Conservation (phyloP, 345 rosid genomes). For the Brassica incana region DNA sequence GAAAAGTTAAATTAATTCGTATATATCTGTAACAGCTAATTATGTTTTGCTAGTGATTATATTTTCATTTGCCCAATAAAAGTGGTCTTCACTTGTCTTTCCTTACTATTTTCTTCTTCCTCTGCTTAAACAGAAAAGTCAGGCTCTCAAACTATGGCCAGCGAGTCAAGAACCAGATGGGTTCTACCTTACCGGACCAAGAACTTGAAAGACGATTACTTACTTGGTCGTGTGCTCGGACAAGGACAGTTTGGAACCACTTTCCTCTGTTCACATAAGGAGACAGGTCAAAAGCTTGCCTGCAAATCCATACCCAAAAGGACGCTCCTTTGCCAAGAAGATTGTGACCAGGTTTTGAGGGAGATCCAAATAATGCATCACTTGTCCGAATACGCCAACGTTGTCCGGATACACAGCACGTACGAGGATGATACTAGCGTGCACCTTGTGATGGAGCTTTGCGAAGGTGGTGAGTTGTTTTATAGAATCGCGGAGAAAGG, state of each 20-base stretch:
- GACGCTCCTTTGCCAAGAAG: conserved; percentile 69
- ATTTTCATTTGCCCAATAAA: background rate
- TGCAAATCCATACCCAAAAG: conserved; percentile 83
- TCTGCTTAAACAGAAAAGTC: conserved; percentile 16
- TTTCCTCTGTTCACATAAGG: conserved; percentile 57
- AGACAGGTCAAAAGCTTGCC: conserved; percentile 53
- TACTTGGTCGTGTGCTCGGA: conserved; percentile 56
- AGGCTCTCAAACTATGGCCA: conserved; percentile 19
- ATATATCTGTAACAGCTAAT: background rate
- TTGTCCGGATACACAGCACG: conserved; percentile 57
- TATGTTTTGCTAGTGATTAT: background rate
- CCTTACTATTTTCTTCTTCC: background rate
- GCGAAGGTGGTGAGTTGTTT: conserved; percentile 77
- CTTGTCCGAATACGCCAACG: conserved; percentile 59
- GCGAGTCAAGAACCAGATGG: conserved; percentile 36
- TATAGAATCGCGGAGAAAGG: conserved; percentile 73
- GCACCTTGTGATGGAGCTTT: conserved; percentile 82
- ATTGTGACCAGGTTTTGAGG: conserved; percentile 73
- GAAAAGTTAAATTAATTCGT: background rate
- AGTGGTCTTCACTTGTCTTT: conserved; percentile 12
- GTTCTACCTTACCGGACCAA: conserved; percentile 39
- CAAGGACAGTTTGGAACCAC: conserved; percentile 84
- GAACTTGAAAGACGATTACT: conserved; percentile 45
- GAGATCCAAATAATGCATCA: conserved; percentile 95
- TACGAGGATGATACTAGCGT: conserved; percentile 55